Base-by-base conservation (phyloP, 768 basidiomycete genomes). In the Rubroboletus pulcherrimus region DNA sequence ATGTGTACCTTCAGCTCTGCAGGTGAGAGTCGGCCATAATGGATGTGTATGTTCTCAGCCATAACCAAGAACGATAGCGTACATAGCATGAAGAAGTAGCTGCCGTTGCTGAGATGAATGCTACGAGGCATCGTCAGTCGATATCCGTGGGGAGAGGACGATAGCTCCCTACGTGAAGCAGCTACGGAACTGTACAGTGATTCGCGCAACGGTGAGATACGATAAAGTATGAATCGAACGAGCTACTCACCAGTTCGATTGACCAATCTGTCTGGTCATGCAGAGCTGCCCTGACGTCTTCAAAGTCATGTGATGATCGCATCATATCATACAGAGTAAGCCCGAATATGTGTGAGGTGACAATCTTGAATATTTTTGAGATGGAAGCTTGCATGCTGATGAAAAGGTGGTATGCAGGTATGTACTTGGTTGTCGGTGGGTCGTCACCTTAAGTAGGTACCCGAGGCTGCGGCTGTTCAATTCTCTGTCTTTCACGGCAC, bases 21-120 rank as follows among this genome's bases (percentile, higher is more conserved):
- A 40, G 67, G 51, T 40, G 67, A 49, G 42, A 69, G 60, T 44
- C 67, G 56, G 48, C 55, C 62, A 21, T 67, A 66, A 6, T 49
- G 51, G 2, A 66, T 19, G 24, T 51, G 62, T 9, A 64, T 58
- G 10, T 33, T 59, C 51, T 68, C 66, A 0, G 66, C 59, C 57
- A 63, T 54, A 0, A 57, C 33, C 39, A 67, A 34, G 24, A 68
- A 59, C 3, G 41, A 57, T 26, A 67, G 38, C 1, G 54, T 11
- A 19, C 50, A 59, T 8, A 61, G 17, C 54, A 41, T 61, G 49
- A 66, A 46, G 30, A 62, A 49, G 47, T 33, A 34, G 14, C 34
- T 46, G 5, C 51, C 42, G 1, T 31, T 56, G 42, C 2, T 24
- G 47, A 68, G 37, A 14, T 66, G 57, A 26, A 68, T 68, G 19